Evolutionary conservation across 176 grass and related monocot species (phyloP).

Genomic region (Poa annua): DNA sequence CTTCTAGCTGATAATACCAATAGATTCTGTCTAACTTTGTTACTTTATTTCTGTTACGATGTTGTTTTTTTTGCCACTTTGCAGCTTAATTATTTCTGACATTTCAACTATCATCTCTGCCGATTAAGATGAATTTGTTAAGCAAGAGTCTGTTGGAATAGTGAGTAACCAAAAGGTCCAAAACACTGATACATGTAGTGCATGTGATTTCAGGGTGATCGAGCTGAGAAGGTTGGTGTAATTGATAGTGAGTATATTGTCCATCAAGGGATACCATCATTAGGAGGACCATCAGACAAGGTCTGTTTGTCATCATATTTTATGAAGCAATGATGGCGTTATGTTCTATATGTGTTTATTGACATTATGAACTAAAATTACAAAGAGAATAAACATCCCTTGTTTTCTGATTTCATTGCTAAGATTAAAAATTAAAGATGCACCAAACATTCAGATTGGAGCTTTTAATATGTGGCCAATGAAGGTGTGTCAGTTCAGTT

Average conservation of each 20-base stretch:
- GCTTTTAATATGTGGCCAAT: not conserved
- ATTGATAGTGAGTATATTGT: conserved; percentile 96
- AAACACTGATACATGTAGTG: conserved; percentile 28
- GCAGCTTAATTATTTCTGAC: not conserved
- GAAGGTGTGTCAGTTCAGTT: not conserved
- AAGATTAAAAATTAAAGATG: not conserved
- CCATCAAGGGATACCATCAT: conserved; percentile 96
- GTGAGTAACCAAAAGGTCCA: not conserved
- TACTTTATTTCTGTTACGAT: not conserved
- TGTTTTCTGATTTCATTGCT: not conserved
- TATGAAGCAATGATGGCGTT: not conserved
- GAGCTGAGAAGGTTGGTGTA: conserved; percentile 93
- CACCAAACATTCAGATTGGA: not conserved
- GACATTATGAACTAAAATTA: not conserved
- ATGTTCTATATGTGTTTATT: too few species aligned
- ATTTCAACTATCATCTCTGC: conserved; percentile 8
- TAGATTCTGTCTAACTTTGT: not conserved
- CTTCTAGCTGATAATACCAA: not conserved
- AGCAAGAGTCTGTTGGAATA: not conserved
- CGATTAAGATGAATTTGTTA: not conserved
- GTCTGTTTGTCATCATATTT: not conserved
- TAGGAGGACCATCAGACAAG: conserved; percentile 87
- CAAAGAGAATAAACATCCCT: not conserved
- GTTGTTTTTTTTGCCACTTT: conserved; percentile 11
- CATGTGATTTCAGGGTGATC: conserved; percentile 81